Percentiles rank a stretch among this genome's conserved stretches.
Conservation (phyloP, 139 green algal genomes). For the Spirogloea muscicola region DNA sequence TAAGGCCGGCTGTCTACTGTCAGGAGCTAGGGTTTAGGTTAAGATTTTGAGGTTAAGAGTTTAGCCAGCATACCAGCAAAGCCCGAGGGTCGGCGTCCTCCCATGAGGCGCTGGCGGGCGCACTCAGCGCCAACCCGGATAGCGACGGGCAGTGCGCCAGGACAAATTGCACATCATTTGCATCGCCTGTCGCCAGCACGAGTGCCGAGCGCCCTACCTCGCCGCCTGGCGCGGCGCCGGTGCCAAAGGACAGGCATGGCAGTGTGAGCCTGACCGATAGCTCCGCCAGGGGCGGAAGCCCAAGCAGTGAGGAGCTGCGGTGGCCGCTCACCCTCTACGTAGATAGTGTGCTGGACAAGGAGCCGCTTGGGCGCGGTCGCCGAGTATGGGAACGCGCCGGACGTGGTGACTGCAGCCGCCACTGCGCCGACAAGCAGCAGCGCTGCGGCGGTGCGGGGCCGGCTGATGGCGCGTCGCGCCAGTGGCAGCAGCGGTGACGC, state of each 20-base stretch:
- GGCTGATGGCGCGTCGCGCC: not conserved
- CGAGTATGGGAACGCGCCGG: slow-evolving; percentile 14
- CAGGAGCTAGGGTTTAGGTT: not conserved
- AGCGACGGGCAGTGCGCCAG: not conserved
- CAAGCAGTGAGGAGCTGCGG: not conserved
- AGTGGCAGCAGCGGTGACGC: not conserved
- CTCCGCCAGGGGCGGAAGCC: not conserved
- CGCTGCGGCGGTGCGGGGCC: not conserved
- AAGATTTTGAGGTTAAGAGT: not conserved
- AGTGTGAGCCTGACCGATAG: not conserved
- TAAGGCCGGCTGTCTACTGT: not conserved
- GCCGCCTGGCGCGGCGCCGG: not conserved
- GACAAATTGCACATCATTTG: slow-evolving; percentile 2
- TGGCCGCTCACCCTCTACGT: no score
- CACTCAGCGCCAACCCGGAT: not conserved
- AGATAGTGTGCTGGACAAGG: slow-evolving; percentile 5
- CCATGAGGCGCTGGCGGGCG: not conserved
- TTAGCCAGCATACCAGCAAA: not conserved
- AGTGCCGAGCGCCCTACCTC: not conserved
- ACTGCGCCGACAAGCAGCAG: slow-evolving; percentile 4
- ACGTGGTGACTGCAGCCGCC: not conserved
- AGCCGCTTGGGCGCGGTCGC: slow-evolving; percentile 6
- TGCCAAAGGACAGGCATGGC: not conserved
- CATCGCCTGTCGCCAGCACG: not conserved
- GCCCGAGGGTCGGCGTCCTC: not conserved